Percentiles rank a stretch among this genome's conserved stretches.
Conservation (phyloP, 2,329 filamentous ascomycete genomes). For the Ophiostoma fasciatum region DNA sequence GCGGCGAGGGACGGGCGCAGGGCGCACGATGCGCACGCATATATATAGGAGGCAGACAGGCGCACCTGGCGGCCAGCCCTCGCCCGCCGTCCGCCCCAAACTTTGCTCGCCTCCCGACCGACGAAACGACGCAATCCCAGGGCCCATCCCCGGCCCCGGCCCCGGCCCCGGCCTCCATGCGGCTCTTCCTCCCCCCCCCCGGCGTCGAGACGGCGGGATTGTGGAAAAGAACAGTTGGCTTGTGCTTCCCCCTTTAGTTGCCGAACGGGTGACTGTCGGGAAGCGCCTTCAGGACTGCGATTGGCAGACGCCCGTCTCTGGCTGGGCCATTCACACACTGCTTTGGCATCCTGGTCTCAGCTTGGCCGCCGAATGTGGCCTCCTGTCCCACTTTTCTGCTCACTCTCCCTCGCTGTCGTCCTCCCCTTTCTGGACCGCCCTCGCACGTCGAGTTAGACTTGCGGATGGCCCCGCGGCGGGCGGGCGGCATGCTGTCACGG, state of each 20-base stretch:
- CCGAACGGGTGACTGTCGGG: conserved; percentile 13
- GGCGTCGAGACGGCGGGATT: background rate
- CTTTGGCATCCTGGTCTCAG: conserved; percentile 1
- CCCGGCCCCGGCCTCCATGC: no score
- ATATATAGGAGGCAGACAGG: no score
- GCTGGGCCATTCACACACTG: conserved; percentile 12
- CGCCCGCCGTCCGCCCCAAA: no score
- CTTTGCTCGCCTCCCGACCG: no score
- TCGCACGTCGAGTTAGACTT: conserved; percentile 2
- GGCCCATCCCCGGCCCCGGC: conserved; percentile 5
- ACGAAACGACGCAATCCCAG: no score
- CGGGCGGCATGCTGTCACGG: no score
- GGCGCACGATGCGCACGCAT: no score
- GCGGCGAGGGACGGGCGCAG: background rate
- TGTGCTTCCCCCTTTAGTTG: conserved; percentile 9
- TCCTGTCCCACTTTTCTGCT: conserved; percentile 15
- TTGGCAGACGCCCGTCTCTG: conserved; percentile 14
- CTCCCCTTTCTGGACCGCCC: background rate
- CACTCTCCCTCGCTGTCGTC: background rate
- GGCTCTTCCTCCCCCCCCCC: conserved; percentile 13
- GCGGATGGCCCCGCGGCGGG: conserved; percentile 9
- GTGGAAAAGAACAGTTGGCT: conserved; percentile 14
- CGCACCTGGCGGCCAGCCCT: no score
- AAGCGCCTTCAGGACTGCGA: conserved; percentile 12
- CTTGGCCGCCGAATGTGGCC: conserved; percentile 15